Base-by-base conservation (phyloP, 495 filamentous ascomycete species). In the Hyaloscypha hepaticicola region DNA sequence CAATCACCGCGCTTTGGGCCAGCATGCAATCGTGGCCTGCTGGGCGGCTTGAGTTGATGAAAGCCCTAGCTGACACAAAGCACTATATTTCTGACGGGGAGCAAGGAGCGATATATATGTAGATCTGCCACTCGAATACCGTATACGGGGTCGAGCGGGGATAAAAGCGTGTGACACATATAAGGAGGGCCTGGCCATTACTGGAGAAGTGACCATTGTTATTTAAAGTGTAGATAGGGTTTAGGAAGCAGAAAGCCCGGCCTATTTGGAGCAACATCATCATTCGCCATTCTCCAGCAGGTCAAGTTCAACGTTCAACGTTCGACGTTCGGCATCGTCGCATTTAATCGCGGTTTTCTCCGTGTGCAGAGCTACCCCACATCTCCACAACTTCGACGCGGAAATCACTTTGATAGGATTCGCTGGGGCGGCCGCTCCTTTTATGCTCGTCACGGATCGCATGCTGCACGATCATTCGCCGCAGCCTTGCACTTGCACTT, bases 51-150 rank as follows among this genome's bases (percentile, higher is more conserved):
- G 38, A 45, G 38, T 3, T 45, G 38, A 45, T 45, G 38, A 45
- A 45, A 45, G 19, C 1, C 38, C 38, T 45, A 45, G 38, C 19
- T 45, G 38, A 45, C 38, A 45, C 38, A 8, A 12, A 45, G 38
- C 38, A 16, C 38, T 45, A 45, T 45, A 53, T 53, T 53, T 53
- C 50, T 26, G 50, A 53, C 50, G 5, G 25, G 50, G 50, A 25
- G 50, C n/a, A 53, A 19, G n/a, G 38, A 16, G 19, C 12, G 38
- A 33, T 33, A 45, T 45, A 16, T 45, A 45, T 16, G 38, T 1
- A 4, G 4, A 16, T 45, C 38, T 16, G 19, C 38, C 38, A 45
- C 11, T 3, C 11, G 16, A 45, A 45, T 45, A 45, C 38, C 38
- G 38, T 45, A 45, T 14, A 45, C n/a, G 38, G 19, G 38, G 38